phyloP scores from a whole-genome alignment of 169 alveolate species.

The Theileria luwenshuni region DNA sequence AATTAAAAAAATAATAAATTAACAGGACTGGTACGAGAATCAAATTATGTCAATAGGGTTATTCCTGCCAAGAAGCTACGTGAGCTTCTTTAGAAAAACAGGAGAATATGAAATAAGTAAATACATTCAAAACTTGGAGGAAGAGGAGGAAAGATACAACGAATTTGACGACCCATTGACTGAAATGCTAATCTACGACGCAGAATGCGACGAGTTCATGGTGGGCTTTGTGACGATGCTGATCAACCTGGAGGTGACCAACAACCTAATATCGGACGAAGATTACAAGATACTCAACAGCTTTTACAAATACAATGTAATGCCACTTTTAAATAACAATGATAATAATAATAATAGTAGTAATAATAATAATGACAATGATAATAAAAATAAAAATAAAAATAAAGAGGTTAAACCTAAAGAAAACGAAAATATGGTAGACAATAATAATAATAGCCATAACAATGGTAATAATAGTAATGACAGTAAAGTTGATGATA shows the following conservation, averaged over 20 bases:
- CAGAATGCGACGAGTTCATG: conserved; percentile 55
- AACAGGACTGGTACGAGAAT: conserved; percentile 42
- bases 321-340: conserved; percentile 15
- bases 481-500: not conserved
- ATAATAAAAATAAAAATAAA: too few relatives aligned
- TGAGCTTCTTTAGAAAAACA: conserved; percentile 8
- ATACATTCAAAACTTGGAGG: not conserved
- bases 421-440: not conserved
- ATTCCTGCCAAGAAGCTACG: conserved; percentile 38
- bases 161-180: conserved; percentile 12
- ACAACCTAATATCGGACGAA: conserved; percentile 35
- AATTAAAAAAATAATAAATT: too few relatives aligned
- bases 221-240: conserved; percentile 55
- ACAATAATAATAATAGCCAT: not conserved
- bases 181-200: conserved; percentile 31
- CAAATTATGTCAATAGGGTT: conserved; percentile 41
- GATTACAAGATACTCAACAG: conserved; percentile 41
- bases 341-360: too few relatives aligned
- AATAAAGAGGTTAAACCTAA: too few relatives aligned
- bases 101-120: not conserved
- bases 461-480: not conserved
- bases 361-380: too few relatives aligned
- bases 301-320: conserved; percentile 28
- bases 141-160: not conserved
- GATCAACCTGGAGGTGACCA: conserved; percentile 31